Conservation (phyloP, 495 filamentous ascomycete genomes). For the Hypoxylon trugodes region DNA sequence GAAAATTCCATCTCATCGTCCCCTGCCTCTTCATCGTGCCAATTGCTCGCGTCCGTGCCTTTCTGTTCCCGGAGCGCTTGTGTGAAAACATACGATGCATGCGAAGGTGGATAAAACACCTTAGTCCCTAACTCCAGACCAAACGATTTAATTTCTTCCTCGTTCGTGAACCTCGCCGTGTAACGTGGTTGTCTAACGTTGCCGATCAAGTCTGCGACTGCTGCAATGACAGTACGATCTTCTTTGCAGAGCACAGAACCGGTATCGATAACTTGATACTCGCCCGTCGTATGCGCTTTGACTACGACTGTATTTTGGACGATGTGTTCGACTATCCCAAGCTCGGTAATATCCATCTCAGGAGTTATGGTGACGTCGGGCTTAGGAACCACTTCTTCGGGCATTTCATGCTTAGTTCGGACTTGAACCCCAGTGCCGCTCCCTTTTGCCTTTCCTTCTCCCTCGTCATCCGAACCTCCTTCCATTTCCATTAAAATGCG, state of each 20-base stretch:
- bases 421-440: slow-evolving; percentile 53
- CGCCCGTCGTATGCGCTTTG: slow-evolving; percentile 78
- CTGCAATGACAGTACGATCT: slow-evolving; percentile 77
- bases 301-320: slow-evolving; percentile 82
- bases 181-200: slow-evolving; percentile 85
- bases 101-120: slow-evolving; percentile 78
- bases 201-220: slow-evolving; percentile 81
- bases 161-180: slow-evolving; percentile 72
- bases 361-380: slow-evolving; percentile 77
- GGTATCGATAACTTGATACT: slow-evolving; percentile 81
- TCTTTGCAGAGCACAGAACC: slow-evolving; percentile 85
- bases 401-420: slow-evolving; percentile 76
- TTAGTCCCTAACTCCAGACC: slow-evolving; percentile 70
- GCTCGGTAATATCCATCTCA: slow-evolving; percentile 75
- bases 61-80: slow-evolving; percentile 77
- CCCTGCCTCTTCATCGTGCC: slow-evolving; percentile 90
- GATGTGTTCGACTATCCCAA: slow-evolving; percentile 76
- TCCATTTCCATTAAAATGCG: slow-evolving; percentile 80
- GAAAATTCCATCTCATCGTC: slow-evolving; percentile 92
- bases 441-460: slow-evolving; percentile 57
- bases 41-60: slow-evolving; percentile 90
- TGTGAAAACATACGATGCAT: slow-evolving; percentile 85
- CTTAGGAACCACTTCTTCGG: slow-evolving; percentile 72
- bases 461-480: slow-evolving; percentile 76
- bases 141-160: slow-evolving; percentile 69